Evolutionary conservation across 176 grass and related monocot genomes (phyloP), one percentile per base, ranked within the genome.

Genomic region (Cymbopogon citratus): DNA sequence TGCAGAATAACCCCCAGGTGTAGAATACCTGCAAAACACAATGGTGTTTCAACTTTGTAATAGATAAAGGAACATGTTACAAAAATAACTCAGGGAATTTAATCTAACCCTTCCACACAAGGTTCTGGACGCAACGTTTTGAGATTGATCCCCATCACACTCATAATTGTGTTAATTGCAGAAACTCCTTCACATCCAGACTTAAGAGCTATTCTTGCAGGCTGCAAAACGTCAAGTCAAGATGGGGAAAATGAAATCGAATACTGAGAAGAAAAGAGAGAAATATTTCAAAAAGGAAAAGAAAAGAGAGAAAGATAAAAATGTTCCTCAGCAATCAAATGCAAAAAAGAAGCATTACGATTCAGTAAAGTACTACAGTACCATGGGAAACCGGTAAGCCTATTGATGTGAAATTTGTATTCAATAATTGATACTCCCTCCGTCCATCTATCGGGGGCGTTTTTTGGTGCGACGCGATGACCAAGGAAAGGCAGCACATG

Each of bases 81-180:
- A 73, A 81, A 63, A 74, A 74, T 10, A 79, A 75, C 5, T 77
- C 19, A 63, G 33, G 25, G 69, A 79, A 57, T 25, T 79, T 48
- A 74, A 89, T 86, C 85, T 87, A 79, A 99, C 96, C 92, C 96
- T 74, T 95, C 92, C 8, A 95, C 96, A n/a, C 87, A 91, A 75
- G 96, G 92, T 83, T 99, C 91, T 3, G 96, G 96, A 28, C 85
- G 92, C 83, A 95, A 74, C 46, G 93, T 99, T 73, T 93, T 91
- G 59, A 95, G 90, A 87, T 99, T 67, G 62, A 99, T 99, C 44
- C 92, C 96, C 96, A 99, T 99, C 26, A 99, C 91, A 65, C 92
- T 99, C 96, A 99, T 91, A 64, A 99, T 99, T 75, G 96, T 99
- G 83, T 99, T 99, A 79, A 99, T 99, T 75, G 92, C 93, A 77